Base-by-base conservation (phyloP, 139 green algal genomes). In the Eudorina sp. region DNA sequence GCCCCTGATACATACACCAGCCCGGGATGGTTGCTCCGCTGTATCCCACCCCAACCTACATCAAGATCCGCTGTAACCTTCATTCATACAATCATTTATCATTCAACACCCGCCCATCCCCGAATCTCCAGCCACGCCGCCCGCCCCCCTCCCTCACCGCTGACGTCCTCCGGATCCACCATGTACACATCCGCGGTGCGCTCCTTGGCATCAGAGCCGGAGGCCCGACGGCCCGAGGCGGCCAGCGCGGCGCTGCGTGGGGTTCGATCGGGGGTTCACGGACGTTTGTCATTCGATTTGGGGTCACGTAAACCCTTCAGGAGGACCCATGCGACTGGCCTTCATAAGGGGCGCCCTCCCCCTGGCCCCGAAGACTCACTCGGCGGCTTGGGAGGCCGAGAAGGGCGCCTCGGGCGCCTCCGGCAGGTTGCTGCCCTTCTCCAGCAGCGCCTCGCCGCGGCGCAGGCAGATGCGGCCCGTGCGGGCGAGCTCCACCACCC, bases 401-500 rank as follows among this genome's bases (percentile, higher is more conserved):
- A 25, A 25, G n/a, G n/a, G n/a, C n/a, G n/a, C n/a, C n/a, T 74
- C 36, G 2, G 75, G 36, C 27, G 43, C 36, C 77, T 90, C 93
- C 62, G 82, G 55, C 55, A 77, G 43, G 46, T 51, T 80, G 60
- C 53, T 80, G 27, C 90, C 88, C 51, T 89, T 86, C 79, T 95
- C 90, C 86, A 97, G 89, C 86, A 96, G 91, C 29, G 92, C 64
- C 79, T 95, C 94, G 4, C 96, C 96, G 19, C 96, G 92, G 88
- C 96, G 97, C 43, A 99, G 92, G 41, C 93, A 93, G 90, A 99
- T 97, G 87, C 95, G 97, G 64, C 98, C 98, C 3, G 98, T 99
- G n/a, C 98, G 92, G 27, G 95, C 95, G 23, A 99, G 73, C 93
- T 99, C 93, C 60, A 94, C 78, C 23, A 98, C 93, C 40, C 95